Percentiles rank a stretch among this genome's conserved stretches.
Conservation (phyloP, 306 rosid genomes). For the Acmispon strigosus region DNA sequence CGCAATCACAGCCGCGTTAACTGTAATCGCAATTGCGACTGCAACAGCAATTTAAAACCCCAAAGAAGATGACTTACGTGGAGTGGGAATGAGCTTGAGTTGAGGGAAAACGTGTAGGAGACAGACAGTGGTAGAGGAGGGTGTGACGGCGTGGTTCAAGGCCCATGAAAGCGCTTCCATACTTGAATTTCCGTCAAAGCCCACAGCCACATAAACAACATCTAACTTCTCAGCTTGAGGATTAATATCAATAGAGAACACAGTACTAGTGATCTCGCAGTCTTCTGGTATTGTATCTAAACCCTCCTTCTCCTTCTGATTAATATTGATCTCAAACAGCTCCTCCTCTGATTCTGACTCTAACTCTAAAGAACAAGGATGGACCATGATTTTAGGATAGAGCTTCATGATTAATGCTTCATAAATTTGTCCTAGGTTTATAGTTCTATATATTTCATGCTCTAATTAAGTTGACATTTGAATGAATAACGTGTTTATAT, state of each 20-base stretch:
- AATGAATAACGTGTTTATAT: no score
- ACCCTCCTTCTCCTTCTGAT: neutral
- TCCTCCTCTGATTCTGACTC: slow-evolving; percentile 27
- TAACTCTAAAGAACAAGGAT: neutral
- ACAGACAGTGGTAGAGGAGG: slow-evolving; percentile 29
- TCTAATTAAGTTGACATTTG: no score
- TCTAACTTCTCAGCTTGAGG: neutral
- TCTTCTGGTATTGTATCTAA: slow-evolving; percentile 57
- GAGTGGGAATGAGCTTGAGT: slow-evolving; percentile 50
- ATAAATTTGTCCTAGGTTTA: no score
- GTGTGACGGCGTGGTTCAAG: slow-evolving; percentile 34
- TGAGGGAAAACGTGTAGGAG: slow-evolving; percentile 68
- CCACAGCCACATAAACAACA: slow-evolving; percentile 59
- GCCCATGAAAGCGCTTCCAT: slow-evolving; percentile 64
- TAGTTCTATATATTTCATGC: no score
- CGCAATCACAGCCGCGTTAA: no score
- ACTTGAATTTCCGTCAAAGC: slow-evolving; percentile 34
- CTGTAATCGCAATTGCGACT: no score
- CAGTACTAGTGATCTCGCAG: slow-evolving; percentile 25
- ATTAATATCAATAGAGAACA: slow-evolving; percentile 28
- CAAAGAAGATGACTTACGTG: slow-evolving; percentile 56
- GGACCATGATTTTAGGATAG: no score
- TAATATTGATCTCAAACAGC: slow-evolving; percentile 15
- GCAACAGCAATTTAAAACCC: no score
- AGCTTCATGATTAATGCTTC: no score